Evolutionary conservation across 805 yeast genomes (phyloP).

Genomic region (Komagataella phaffii): DNA sequence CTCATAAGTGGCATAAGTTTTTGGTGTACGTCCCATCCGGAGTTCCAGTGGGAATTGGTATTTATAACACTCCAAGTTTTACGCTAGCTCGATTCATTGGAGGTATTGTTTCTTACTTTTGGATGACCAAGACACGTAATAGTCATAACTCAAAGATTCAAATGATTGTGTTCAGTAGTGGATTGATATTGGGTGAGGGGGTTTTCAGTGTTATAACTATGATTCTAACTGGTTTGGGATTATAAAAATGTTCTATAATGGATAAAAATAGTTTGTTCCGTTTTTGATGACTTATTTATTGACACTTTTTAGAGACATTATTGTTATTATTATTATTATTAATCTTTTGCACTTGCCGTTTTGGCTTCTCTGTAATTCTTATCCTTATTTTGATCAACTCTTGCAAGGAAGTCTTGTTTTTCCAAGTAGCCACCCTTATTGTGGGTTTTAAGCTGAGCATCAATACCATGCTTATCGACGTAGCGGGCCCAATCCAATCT

Average conservation of each 20-base stretch:
- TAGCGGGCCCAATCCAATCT: conserved; percentile 90
- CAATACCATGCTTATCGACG: conserved; percentile 76
- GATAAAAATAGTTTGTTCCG: neutral
- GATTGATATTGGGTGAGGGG: conserved; percentile 91
- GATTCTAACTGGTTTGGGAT: conserved; percentile 56
- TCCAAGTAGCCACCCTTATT: conserved; percentile 88
- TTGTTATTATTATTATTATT: too few species aligned
- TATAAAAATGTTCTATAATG: conserved; percentile 35
- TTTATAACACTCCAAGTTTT: conserved; percentile 86
- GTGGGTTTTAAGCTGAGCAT: conserved; percentile 66
- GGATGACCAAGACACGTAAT: conserved; percentile 27
- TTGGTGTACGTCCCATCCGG: conserved; percentile 73
- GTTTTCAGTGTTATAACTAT: conserved; percentile 72
- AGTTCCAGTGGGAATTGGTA: conserved; percentile 94
- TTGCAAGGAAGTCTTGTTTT: conserved; percentile 75
- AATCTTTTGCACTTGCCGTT: conserved; percentile 1
- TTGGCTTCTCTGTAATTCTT: conserved; percentile 29
- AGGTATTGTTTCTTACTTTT: conserved; percentile 51
- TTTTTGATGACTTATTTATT: neutral
- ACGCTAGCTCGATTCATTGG: conserved; percentile 90
- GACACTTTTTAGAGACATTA: too few species aligned
- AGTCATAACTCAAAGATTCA: conserved; percentile 41
- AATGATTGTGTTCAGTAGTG: conserved; percentile 83
- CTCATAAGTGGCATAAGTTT: conserved; percentile 22
- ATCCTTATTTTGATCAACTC: conserved; percentile 55